Evolutionary conservation across 1,139 yeast species (phyloP).

Genomic region (Suhomyces coccinellae): DNA sequence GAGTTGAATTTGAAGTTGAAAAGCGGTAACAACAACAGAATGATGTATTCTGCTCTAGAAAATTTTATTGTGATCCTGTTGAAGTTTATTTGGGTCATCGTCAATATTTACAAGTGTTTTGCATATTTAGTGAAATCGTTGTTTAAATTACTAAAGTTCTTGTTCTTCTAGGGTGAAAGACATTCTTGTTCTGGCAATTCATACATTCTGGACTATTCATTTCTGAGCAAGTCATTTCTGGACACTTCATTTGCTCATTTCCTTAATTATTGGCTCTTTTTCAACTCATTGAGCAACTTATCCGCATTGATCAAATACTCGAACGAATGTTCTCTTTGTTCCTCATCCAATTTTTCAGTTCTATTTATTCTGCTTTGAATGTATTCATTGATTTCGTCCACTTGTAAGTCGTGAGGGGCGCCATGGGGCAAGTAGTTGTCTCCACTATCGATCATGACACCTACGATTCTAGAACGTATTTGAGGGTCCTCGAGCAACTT

Average conservation of each 20-base stretch:
- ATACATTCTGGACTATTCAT: not conserved
- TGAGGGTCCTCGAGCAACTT: slow-evolving; percentile 16
- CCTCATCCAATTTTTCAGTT: slow-evolving; percentile 3
- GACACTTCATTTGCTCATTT: too few species aligned
- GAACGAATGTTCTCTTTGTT: slow-evolving; percentile 15
- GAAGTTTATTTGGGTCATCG: slow-evolving; percentile 72
- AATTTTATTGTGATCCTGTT: slow-evolving; percentile 59
- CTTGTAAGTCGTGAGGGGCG: not conserved
- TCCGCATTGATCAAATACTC: slow-evolving; percentile 30
- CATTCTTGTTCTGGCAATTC: too few species aligned
- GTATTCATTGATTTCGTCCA: slow-evolving; percentile 6
- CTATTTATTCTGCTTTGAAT: slow-evolving; percentile 18
- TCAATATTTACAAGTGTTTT: slow-evolving; percentile 51
- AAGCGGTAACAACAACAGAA: slow-evolving; percentile 29
- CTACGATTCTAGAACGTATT: slow-evolving; percentile 25
- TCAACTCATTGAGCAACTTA: slow-evolving; percentile 21
- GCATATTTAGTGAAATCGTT: slow-evolving; percentile 34
- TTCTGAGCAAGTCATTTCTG: not conserved
- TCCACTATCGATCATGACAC: slow-evolving; percentile 44
- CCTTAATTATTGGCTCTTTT: not conserved
- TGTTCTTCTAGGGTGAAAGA: slow-evolving; percentile 16
- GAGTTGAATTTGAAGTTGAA: slow-evolving; percentile 24
- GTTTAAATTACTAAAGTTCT: slow-evolving; percentile 39
- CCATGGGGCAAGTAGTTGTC: slow-evolving; percentile 29
- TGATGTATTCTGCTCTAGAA: slow-evolving; percentile 43